Percentiles rank a stretch among this genome's conserved stretches.
phyloP scores from a whole-genome alignment of 768 basidiomycete genomes.

The Sutorius australiensis region DNA sequence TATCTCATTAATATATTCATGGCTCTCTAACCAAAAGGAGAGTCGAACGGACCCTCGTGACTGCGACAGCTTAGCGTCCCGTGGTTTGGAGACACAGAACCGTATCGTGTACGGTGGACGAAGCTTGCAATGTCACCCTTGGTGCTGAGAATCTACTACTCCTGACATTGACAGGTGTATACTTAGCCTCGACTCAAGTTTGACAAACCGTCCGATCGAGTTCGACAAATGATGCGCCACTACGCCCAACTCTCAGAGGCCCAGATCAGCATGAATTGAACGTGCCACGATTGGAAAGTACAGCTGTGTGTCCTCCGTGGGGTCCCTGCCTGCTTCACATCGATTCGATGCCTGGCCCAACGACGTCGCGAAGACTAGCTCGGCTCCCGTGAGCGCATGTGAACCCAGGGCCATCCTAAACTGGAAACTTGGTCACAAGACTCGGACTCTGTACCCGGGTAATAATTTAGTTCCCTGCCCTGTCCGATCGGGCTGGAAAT shows the following conservation, averaged over 20 bases:
- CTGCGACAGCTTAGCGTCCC: too few species aligned
- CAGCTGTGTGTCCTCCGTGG: too few species aligned
- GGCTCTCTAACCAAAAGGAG: background rate
- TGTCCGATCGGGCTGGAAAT: background rate
- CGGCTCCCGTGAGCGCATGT: background rate
- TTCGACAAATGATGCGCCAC: background rate
- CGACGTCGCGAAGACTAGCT: background rate
- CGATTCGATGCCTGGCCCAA: background rate
- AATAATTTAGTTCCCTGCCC: slow-evolving; percentile 2
- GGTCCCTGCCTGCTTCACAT: background rate
- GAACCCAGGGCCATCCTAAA: background rate
- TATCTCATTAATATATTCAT: background rate
- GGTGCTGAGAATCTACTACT: background rate
- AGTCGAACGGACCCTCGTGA: background rate
- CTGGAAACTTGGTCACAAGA: background rate
- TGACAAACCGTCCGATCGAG: background rate
- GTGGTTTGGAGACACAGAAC: too few species aligned
- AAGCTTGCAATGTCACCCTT: background rate
- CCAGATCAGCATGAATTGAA: background rate
- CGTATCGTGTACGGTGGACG: background rate
- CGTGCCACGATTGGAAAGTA: background rate
- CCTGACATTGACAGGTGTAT: background rate
- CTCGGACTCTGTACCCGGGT: background rate
- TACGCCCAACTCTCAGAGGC: background rate
- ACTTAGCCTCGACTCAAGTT: background rate